These are phyloP conservation scores for Guyanaporus albipodus DNA, from an alignment of 768 basidiomycete species.

Conservation along the genomic window DNA sequence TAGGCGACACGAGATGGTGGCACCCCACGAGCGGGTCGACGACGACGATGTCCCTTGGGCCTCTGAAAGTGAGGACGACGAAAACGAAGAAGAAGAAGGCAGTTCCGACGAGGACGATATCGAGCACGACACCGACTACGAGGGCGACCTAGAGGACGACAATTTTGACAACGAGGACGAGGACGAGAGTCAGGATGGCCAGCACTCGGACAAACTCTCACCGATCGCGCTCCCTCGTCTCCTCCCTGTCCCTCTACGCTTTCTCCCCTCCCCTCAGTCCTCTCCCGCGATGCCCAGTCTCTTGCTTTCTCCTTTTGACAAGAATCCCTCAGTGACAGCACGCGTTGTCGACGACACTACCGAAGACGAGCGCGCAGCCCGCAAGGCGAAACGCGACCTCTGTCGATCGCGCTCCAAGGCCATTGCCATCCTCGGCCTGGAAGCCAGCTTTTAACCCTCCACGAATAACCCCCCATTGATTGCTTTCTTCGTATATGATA, in stretches of 20 bases:
- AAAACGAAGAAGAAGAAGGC: too few species aligned
- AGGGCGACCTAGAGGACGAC: neutral
- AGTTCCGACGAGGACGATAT: too few species aligned
- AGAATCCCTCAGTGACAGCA: constrained; percentile 1
- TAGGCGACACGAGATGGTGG: neutral
- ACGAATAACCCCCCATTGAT: too few species aligned
- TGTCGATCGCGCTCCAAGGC: constrained; percentile 7
- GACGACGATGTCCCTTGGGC: neutral
- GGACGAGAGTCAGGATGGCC: neutral
- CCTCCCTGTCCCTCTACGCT: constrained; percentile 3
- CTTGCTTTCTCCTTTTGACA: neutral
- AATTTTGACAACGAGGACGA: neutral
- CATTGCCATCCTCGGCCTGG: constrained; percentile 3
- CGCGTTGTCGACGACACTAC: neutral
- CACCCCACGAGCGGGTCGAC: neutral
- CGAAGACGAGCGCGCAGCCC: constrained; percentile 7
- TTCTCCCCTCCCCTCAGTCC: neutral
- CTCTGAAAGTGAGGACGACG: too few species aligned
- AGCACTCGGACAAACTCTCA: neutral
- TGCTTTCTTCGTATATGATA: too few species aligned
- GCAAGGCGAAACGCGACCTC: constrained; percentile 12
- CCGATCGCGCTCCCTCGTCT: constrained; percentile 4
- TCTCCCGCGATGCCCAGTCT: neutral
- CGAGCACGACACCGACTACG: neutral
- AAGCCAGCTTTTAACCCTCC: constrained; percentile 3